Evolutionary conservation across 2,329 filamentous ascomycete species (phyloP), one percentile per base, ranked within the genome.

Genomic region (Beauveria caledonica): DNA sequence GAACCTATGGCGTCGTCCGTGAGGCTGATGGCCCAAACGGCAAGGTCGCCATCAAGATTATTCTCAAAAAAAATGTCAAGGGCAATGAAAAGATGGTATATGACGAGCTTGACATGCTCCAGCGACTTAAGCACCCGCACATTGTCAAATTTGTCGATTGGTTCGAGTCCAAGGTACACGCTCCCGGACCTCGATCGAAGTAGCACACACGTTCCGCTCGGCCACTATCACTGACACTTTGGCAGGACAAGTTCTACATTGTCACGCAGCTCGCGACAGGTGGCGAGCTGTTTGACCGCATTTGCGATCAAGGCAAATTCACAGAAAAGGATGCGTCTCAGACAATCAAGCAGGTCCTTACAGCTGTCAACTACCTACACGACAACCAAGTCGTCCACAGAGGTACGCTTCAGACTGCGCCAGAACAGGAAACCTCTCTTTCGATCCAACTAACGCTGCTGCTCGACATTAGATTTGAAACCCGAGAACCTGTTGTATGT

Each of bases 11-110:
- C 71, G 96, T 99, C 70, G 94, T 99, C 70, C 86, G 94, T 68
- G 94, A 99, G 77, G 94, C 94, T 63, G 92, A 97, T 63, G 84
- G 90, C 67, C 85, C 88, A 46, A 82, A 83, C 21, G 90, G 91
- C 73, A 84, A 96, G 80, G 92, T 96, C 63, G 94, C 94, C 45
- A 85, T 99, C 76, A 99, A 99, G 82, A 97, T 99, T 73, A 99
- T 99, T 74, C 80, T 97, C 70, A 99, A 99, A 84, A 97, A 96
- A 80, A 97, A 96, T 76, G 93, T 99, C 72, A 95, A 92, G 74
- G 93, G 92, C 65, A 97, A 97, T 69, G 94, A 99, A 80, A 86
- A 88, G 74, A 99, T 99, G 94, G 94, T 99, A 45, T 94, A 96
- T 73, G 94, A 99, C 74, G 94, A 99, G 78, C 82, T 99, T 68